Evolutionary conservation across 2,329 filamentous ascomycete genomes (phyloP).

Genomic region (Xylaria hypoxylon): DNA sequence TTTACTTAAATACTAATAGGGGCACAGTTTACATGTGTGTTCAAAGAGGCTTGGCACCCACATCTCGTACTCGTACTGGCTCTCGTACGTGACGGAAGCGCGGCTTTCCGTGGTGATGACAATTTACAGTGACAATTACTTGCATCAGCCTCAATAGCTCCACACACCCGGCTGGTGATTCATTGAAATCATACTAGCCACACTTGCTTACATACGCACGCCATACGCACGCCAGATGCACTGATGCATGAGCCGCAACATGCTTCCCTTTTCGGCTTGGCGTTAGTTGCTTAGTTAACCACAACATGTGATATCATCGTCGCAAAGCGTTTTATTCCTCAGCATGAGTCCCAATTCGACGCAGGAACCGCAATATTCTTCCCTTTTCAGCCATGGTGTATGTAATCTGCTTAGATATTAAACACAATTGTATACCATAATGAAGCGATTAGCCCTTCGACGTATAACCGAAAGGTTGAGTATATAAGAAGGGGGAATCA

Average conservation of each 20-base stretch:
- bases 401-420: slow-evolving; percentile 19
- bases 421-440: slow-evolving; percentile 3
- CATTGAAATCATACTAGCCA: background rate
- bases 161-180: slow-evolving; percentile 6
- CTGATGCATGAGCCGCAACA: slow-evolving; percentile 18
- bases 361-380: slow-evolving; percentile 29
- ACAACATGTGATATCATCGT: background rate
- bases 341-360: background rate
- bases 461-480: background rate
- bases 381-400: slow-evolving; percentile 23
- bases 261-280: slow-evolving; percentile 29
- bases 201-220: no score
- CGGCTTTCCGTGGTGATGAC: slow-evolving; percentile 33
- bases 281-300: slow-evolving; percentile 17
- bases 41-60: slow-evolving; percentile 28
- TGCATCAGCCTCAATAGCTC: background rate
- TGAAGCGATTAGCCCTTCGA: background rate
- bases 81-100: slow-evolving; percentile 33
- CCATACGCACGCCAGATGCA: no score
- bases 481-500: slow-evolving; percentile 24
- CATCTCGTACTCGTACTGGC: slow-evolving; percentile 33
- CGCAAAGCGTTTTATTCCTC: background rate
- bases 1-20: slow-evolving; percentile 29
- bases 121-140: slow-evolving; percentile 36
- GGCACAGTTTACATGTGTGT: background rate